phyloP scores from a whole-genome alignment of 371 early-diverging fungal species.

The Apophysomyces sp. region DNA sequence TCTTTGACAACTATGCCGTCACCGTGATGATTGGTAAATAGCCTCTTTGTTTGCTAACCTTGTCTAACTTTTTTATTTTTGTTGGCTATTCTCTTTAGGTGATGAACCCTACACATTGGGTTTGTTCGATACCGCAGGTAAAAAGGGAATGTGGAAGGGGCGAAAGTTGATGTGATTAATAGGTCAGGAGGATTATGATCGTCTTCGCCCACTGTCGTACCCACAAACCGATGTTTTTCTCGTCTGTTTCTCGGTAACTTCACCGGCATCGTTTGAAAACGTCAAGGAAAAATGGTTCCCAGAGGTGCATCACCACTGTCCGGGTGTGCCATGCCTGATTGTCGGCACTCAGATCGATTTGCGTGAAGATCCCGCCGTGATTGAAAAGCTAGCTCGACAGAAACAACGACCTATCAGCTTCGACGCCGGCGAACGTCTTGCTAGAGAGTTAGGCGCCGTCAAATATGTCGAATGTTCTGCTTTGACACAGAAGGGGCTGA shows the following conservation, averaged over 20 bases:
- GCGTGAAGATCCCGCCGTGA: slow-evolving; percentile 81
- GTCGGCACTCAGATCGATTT: slow-evolving; percentile 97
- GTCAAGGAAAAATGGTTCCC: slow-evolving; percentile 91
- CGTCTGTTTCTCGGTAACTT: slow-evolving; percentile 95
- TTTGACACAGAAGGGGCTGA: slow-evolving; percentile 92
- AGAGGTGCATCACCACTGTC: slow-evolving; percentile 96
- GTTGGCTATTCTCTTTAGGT: slow-evolving; percentile 18
- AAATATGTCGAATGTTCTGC: slow-evolving; percentile 99
- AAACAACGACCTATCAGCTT: slow-evolving; percentile 80
- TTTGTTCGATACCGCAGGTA: slow-evolving; percentile 96
- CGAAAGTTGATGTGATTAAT: slow-evolving; percentile 1
- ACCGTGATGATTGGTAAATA: slow-evolving; percentile 93
- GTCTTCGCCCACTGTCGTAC: slow-evolving; percentile 94
- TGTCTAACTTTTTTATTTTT: background rate
- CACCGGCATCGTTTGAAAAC: slow-evolving; percentile 91
- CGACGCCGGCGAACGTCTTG: slow-evolving; percentile 86
- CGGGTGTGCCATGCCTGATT: slow-evolving; percentile 94
- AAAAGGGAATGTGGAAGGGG: slow-evolving; percentile 11
- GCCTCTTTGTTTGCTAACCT: background rate
- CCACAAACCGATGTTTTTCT: slow-evolving; percentile 95
- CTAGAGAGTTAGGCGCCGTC: slow-evolving; percentile 88
- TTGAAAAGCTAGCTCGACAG: slow-evolving; percentile 82
- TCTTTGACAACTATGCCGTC: slow-evolving; percentile 99
- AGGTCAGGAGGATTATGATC: slow-evolving; percentile 98
- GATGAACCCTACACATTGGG: slow-evolving; percentile 90